These are phyloP conservation scores for Ulota crispa DNA, from an alignment of 225 moss, liverwort and hornwort genomes.

Conservation along the genomic window DNA sequence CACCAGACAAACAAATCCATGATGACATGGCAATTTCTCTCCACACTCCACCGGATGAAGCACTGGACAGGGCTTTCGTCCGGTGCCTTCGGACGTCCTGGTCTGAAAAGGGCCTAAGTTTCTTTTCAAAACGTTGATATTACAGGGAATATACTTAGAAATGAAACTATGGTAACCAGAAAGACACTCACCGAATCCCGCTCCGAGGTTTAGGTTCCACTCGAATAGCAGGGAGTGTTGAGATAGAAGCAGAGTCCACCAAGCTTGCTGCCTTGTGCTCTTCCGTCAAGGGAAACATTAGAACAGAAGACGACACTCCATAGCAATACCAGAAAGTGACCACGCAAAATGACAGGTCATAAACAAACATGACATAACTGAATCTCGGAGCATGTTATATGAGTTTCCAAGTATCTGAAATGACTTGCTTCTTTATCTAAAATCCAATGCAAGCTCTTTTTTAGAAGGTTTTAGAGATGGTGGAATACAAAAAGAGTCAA, in stretches of 20 bases:
- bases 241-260: conserved; percentile 79
- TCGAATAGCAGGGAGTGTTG: conserved; percentile 67
- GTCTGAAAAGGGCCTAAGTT: no score
- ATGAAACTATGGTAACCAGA: background rate
- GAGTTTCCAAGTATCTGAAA: background rate
- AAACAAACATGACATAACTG: background rate
- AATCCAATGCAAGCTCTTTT: background rate
- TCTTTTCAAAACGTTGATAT: background rate
- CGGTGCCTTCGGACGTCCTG: no score
- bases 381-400: background rate
- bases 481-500: background rate
- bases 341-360: background rate
- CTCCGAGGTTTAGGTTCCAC: conserved; percentile 92
- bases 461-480: background rate
- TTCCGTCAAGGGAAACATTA: conserved; percentile 54
- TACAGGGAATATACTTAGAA: background rate
- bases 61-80: no score
- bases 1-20: no score
- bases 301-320: background rate
- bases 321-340: background rate
- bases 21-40: no score
- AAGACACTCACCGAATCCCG: conserved; percentile 69
- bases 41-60: no score
- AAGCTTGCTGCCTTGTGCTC: conserved; percentile 94
- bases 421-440: background rate